These are phyloP conservation scores for Neonectria ditissima DNA, from an alignment of 2,329 filamentous ascomycete species.

Conservation along the genomic window DNA sequence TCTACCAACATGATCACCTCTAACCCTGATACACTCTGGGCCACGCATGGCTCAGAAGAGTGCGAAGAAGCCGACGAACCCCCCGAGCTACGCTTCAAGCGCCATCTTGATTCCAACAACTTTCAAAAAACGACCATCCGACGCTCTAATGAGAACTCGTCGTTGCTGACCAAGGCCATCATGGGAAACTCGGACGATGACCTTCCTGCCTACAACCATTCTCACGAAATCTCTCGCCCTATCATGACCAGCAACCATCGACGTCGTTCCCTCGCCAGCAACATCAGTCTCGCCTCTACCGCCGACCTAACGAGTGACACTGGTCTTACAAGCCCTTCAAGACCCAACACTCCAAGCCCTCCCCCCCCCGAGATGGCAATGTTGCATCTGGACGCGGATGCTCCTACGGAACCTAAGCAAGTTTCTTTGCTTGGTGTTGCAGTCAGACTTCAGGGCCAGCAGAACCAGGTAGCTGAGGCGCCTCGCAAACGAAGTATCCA, in stretches of 20 bases:
- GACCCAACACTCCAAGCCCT: constrained; percentile 89
- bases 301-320: constrained; percentile 96
- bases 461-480: constrained; percentile 56
- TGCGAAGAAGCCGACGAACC: constrained; percentile 87
- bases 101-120: constrained; percentile 46
- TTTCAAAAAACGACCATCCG: constrained; percentile 63
- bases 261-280: constrained; percentile 80
- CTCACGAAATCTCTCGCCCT: constrained; percentile 37
- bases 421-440: constrained; percentile 41
- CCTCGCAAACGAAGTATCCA: constrained; percentile 88
- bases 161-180: constrained; percentile 88
- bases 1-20: constrained; percentile 47
- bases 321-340: constrained; percentile 88
- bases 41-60: constrained; percentile 66
- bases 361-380: constrained; percentile 73
- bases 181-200: constrained; percentile 74
- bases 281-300: constrained; percentile 82
- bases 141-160: constrained; percentile 72
- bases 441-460: constrained; percentile 34
- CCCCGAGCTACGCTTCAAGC: constrained; percentile 69
- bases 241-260: constrained; percentile 54
- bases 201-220: constrained; percentile 52
- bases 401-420: constrained; percentile 43
- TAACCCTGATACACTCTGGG: constrained; percentile 49
- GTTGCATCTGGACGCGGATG: constrained; percentile 53